Conservation (phyloP, 495 filamentous ascomycete species). For the Penicillium angulare region DNA sequence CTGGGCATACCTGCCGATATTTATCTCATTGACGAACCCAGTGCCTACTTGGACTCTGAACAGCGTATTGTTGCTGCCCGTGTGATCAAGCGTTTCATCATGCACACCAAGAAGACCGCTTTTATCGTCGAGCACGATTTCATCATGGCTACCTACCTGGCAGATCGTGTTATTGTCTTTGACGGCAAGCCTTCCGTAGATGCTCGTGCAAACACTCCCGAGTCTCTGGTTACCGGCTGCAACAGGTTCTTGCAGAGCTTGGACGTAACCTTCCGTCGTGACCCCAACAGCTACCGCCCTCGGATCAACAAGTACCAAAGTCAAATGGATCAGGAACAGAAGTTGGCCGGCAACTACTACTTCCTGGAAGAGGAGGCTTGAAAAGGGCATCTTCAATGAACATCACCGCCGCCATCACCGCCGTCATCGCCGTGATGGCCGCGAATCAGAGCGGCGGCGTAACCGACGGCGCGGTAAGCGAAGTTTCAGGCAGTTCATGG, state of each 20-base stretch:
- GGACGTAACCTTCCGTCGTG: conserved; percentile 96
- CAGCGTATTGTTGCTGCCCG: conserved; percentile 96
- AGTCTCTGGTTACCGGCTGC: conserved; percentile 92
- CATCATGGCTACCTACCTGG: conserved; percentile 98
- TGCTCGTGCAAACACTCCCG: conserved; percentile 82
- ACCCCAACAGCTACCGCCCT: conserved; percentile 91
- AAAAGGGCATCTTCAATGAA: conserved; percentile 58
- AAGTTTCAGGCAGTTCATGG: conserved; percentile 37
- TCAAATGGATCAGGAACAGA: conserved; percentile 97
- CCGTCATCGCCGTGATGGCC: conserved; percentile 40
- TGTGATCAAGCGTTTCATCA: conserved; percentile 99
- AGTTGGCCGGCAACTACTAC: conserved; percentile 91
- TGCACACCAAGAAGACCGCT: conserved; percentile 99
- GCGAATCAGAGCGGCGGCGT: conserved; percentile 41
- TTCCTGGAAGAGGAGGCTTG: conserved; percentile 90
- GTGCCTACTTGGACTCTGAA: conserved; percentile 94
- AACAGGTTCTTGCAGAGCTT: conserved; percentile 94
- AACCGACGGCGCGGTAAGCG: conserved; percentile 33
- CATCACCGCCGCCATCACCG: conserved; percentile 41
- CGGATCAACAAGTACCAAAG: conserved; percentile 97
- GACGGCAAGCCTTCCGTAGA: conserved; percentile 89
- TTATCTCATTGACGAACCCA: conserved; percentile 96
- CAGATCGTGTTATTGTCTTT: conserved; percentile 97
- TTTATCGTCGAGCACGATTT: conserved; percentile 99
- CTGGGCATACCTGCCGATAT: conserved; percentile 96